Evolutionary conservation across 371 early-diverging fungal genomes (phyloP).

Genomic region (Parasitella parasitica): DNA sequence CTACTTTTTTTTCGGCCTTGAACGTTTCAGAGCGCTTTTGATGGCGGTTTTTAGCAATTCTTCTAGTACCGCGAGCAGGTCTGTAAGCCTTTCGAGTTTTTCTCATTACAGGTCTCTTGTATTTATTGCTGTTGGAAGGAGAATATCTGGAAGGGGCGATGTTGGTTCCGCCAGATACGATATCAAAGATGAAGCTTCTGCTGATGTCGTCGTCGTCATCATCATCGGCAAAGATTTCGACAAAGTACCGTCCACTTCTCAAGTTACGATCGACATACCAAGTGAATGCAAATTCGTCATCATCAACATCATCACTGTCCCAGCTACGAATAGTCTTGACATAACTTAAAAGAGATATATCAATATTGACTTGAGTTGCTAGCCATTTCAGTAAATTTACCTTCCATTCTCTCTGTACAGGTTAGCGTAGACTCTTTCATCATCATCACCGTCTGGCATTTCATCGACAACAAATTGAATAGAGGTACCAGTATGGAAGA

Average conservation of each 20-base stretch:
- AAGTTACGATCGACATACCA: slow-evolving; percentile 9
- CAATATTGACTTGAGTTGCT: no score
- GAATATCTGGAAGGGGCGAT: neutral
- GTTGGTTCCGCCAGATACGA: neutral
- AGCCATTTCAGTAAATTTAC: no score
- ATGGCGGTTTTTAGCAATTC: neutral
- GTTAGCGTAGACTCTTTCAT: slow-evolving; percentile 12
- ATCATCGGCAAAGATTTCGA: slow-evolving; percentile 13
- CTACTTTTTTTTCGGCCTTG: no score
- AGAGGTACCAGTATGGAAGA: slow-evolving; percentile 2
- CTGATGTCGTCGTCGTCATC: slow-evolving; percentile 7
- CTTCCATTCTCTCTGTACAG: slow-evolving; percentile 9
- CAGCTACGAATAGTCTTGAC: slow-evolving; percentile 8
- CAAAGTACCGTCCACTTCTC: slow-evolving; percentile 14
- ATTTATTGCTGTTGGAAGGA: neutral
- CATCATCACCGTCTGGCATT: slow-evolving; percentile 13
- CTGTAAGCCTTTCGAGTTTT: neutral
- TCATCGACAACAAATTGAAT: slow-evolving; percentile 17
- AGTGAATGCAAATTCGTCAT: slow-evolving; percentile 11
- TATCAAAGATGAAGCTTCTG: slow-evolving; percentile 8
- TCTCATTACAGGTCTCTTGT: neutral
- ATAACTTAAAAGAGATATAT: neutral
- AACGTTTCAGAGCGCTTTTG: neutral
- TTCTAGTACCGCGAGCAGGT: neutral
- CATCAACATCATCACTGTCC: neutral